These are phyloP conservation scores for Chalciporus chontae DNA, from an alignment of 768 basidiomycete genomes.

Conservation along the genomic window DNA sequence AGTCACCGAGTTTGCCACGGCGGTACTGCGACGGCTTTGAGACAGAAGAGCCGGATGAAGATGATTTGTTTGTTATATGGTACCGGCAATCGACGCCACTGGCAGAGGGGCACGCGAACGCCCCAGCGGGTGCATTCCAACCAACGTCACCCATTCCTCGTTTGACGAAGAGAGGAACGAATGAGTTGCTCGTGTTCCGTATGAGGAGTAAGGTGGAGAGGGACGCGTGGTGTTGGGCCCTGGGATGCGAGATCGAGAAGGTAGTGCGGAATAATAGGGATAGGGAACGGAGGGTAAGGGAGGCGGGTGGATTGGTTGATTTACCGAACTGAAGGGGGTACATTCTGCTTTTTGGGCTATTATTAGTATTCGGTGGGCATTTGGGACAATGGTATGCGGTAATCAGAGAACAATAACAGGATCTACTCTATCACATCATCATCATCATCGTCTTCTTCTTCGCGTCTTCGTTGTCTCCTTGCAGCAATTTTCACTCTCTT, in stretches of 20 bases:
- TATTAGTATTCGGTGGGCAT: too few relatives aligned
- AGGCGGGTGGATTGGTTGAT: constrained; percentile 55
- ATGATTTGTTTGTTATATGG: constrained; percentile 82
- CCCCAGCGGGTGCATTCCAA: constrained; percentile 14
- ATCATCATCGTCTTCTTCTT: constrained; percentile 33
- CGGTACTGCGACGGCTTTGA: constrained; percentile 90
- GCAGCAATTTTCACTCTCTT: constrained; percentile 57
- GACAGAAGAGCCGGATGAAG: constrained; percentile 82
- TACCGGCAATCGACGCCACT: constrained; percentile 42
- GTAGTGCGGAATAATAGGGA: constrained; percentile 56
- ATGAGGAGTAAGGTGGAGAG: constrained; percentile 84
- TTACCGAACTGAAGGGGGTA: constrained; percentile 11
- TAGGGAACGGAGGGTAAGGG: constrained; percentile 64
- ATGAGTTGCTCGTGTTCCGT: constrained; percentile 62
- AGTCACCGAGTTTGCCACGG: constrained; percentile 51
- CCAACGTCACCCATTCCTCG: constrained; percentile 38
- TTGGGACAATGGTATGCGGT: not conserved
- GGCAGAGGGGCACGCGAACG: constrained; percentile 15
- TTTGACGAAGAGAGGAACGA: constrained; percentile 46
- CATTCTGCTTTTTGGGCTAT: too few relatives aligned
- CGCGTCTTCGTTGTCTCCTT: constrained; percentile 48
- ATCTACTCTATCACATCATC: constrained; percentile 55
- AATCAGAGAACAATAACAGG: not conserved
- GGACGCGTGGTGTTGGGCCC: constrained; percentile 93
- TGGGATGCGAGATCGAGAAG: constrained; percentile 88